These are phyloP conservation scores for Phytophthora hibernalis DNA, from an alignment of 352 stramenopile genomes.

Conservation along the genomic window DNA sequence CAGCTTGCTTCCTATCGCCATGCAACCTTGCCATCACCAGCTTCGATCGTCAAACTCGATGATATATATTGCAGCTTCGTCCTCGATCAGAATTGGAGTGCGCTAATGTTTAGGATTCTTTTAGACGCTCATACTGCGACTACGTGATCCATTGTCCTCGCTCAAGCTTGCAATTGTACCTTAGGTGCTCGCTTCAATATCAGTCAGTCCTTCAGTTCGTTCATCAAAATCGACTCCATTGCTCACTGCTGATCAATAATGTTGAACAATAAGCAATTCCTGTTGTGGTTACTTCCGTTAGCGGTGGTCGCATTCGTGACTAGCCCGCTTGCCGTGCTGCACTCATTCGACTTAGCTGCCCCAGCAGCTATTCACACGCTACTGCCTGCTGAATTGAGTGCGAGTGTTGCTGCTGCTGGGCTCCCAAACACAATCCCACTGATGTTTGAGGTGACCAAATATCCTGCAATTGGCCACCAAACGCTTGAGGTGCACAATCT, in stretches of 20 bases:
- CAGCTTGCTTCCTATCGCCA: neutral
- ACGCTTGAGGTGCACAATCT: slow-evolving; percentile 23
- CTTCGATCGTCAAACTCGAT: neutral
- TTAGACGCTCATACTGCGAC: slow-evolving; percentile 1
- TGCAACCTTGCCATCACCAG: neutral
- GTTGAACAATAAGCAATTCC: slow-evolving; percentile 26
- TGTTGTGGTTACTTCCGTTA: slow-evolving; percentile 23
- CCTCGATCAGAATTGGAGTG: slow-evolving; percentile 22
- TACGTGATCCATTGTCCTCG: neutral
- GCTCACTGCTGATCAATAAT: slow-evolving; percentile 3
- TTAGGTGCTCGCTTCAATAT: neutral
- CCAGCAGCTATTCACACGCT: neutral
- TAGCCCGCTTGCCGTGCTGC: slow-evolving; percentile 19
- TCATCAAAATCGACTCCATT: neutral
- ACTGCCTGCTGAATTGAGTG: neutral
- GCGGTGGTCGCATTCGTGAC: slow-evolving; percentile 21
- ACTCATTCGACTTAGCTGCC: slow-evolving; percentile 20
- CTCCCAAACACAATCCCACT: slow-evolving; percentile 21
- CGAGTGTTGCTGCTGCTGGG: neutral
- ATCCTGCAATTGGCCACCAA: slow-evolving; percentile 24
- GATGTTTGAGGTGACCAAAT: slow-evolving; percentile 22
- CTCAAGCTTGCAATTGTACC: neutral
- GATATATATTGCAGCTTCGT: slow-evolving; percentile 18
- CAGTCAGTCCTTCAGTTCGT: slow-evolving; percentile 12
- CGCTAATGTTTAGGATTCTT: slow-evolving; percentile 4